These are phyloP conservation scores for Solidago caesia DNA, from an alignment of 129 eudicot species.

Conservation along the genomic window DNA sequence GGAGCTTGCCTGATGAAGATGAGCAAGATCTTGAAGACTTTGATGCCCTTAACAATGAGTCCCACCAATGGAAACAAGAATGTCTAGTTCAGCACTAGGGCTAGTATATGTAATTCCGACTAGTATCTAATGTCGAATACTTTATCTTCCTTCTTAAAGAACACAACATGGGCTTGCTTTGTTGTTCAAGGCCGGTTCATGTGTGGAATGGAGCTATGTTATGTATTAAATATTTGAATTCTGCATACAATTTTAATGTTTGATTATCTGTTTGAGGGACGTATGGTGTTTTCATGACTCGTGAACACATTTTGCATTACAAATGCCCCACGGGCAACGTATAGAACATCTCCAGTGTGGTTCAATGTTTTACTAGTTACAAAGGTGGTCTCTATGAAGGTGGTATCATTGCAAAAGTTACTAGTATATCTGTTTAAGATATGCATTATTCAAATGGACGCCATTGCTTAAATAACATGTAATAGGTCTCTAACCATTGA, in stretches of 20 bases:
- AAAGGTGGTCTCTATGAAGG: too few relatives aligned
- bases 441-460: too few relatives aligned
- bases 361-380: too few relatives aligned
- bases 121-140: conserved; percentile 13
- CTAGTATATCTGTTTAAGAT: too few relatives aligned
- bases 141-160: conserved; percentile 31
- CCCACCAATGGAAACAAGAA: conserved; percentile 52
- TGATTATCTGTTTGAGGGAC: not conserved
- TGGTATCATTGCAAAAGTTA: too few relatives aligned
- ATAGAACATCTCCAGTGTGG: too few relatives aligned
- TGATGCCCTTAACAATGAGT: conserved; percentile 44
- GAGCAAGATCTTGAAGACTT: conserved; percentile 50
- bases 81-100: conserved; percentile 59
- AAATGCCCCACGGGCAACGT: too few relatives aligned
- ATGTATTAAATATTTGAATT: conserved; percentile 13
- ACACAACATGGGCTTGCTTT: conserved; percentile 29
- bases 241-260: conserved; percentile 3
- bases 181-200: conserved; percentile 27
- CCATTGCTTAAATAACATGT: too few relatives aligned
- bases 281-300: not conserved
- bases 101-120: conserved; percentile 7
- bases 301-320: not conserved
- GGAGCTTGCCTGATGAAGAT: conserved; percentile 12
- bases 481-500: too few relatives aligned
- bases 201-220: conserved; percentile 23